Base-by-base conservation (phyloP, 192 early-diverging fungal species). In the Backusella tuberculispora region DNA sequence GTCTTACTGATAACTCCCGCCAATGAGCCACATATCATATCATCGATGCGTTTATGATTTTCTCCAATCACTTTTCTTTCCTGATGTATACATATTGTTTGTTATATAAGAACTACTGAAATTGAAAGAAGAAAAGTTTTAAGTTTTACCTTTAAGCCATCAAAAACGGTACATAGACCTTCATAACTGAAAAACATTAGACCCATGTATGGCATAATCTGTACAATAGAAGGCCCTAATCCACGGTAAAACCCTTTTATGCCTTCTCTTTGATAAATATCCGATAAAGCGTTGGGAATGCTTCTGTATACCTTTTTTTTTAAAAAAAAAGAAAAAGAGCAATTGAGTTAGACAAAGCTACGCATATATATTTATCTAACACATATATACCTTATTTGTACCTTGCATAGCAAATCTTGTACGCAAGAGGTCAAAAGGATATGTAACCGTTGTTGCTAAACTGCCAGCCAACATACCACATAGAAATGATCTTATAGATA, bases 201-300 rank as follows among this genome's bases (percentile, higher is more conserved):
- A 19, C 96, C 95, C 94, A 97, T 97, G 67, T 97, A 96, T 34
- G 97, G 97, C 79, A 95, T 92, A 34, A 99, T 95, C 83, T 96
- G 95, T 13, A 93, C 78, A 37, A 94, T 79, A 5, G 95, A 86
- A 2, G 97, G 92, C 66, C 89, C 81, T 48, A 97, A 76, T 1
- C 97, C 97, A 42, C 90, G 85, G 78, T 97, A 99, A 64, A 97
- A 96, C 21, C 96, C 97, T 4, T 67, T 66, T 5, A 94, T 37
- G 0, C 97, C 97, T 63, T 99, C 95, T 34, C 88, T 83, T 9
- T 63, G 37, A 47, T 81, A 71, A 71, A 99, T 97, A 71, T 88
- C 79, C 10, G 71, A 46, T 3, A 96, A 75, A n/a, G 95, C 94
- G 10, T 87, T 84, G 0, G 84, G 37, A 5, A 98, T 73, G 19